Percentiles rank a stretch among this genome's conserved stretches.
These are phyloP conservation scores for Pleurotus djamor DNA, from an alignment of 768 basidiomycete species.

Conservation along the genomic window DNA sequence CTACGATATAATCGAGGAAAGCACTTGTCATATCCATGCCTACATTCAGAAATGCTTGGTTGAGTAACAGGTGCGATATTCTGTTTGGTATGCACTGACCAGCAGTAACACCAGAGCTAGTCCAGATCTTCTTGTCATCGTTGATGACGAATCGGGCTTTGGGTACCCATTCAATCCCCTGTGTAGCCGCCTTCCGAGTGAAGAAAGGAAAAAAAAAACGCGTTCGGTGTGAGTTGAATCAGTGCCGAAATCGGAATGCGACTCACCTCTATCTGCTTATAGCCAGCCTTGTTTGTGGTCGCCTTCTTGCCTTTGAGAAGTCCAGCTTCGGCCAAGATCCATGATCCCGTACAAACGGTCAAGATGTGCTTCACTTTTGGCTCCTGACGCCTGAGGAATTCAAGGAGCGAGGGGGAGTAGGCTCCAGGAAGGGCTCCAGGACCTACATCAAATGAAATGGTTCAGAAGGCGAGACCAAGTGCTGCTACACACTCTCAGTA, in stretches of 20 bases:
- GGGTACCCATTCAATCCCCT: slow-evolving; percentile 28
- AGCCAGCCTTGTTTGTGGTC: slow-evolving; percentile 33
- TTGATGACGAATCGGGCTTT: slow-evolving; percentile 33
- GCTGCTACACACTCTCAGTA: too few relatives aligned
- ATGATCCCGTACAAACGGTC: slow-evolving; percentile 30
- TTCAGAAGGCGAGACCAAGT: not conserved
- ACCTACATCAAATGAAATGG: slow-evolving; percentile 2
- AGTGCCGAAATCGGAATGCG: not conserved
- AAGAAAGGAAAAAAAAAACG: not conserved
- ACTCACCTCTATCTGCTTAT: slow-evolving; percentile 21
- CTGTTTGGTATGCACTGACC: slow-evolving; percentile 15
- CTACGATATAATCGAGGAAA: slow-evolving; percentile 28
- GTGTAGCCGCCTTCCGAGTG: slow-evolving; percentile 16
- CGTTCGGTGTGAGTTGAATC: too few relatives aligned
- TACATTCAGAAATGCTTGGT: too few relatives aligned
- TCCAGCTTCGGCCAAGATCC: slow-evolving; percentile 28
- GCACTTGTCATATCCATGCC: slow-evolving; percentile 25
- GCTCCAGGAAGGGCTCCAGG: not conserved
- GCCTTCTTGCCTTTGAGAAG: slow-evolving; percentile 28
- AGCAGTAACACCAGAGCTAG: slow-evolving; percentile 33
- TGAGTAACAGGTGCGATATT: too few relatives aligned
- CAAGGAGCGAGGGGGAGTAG: slow-evolving; percentile 10
- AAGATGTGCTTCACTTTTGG: slow-evolving; percentile 28
- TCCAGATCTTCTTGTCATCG: slow-evolving; percentile 36
- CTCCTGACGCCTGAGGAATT: slow-evolving; percentile 22